phyloP scores from a whole-genome alignment of 352 stramenopile genomes.

The Bremia lactucae region DNA sequence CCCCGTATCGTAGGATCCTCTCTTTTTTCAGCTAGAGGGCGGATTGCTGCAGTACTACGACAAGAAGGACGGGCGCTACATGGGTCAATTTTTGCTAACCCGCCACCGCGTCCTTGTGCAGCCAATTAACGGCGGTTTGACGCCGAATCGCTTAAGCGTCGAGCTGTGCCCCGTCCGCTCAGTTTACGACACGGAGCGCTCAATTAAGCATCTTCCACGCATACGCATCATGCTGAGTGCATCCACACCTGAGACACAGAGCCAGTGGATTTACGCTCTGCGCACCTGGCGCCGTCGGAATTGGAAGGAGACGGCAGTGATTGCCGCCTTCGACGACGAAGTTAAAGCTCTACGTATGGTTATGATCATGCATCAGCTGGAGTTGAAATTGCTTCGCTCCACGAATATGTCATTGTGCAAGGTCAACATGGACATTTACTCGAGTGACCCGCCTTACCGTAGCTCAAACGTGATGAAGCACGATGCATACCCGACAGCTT shows the following conservation, averaged over 20 bases:
- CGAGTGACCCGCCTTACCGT: conserved; percentile 6
- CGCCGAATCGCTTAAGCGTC: conserved; percentile 58
- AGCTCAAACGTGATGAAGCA: conserved; percentile 8
- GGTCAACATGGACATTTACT: conserved; percentile 10
- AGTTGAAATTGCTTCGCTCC: conserved; percentile 47
- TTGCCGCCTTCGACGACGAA: conserved; percentile 55
- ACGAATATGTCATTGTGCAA: conserved; percentile 42
- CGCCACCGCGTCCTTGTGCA: conserved; percentile 51
- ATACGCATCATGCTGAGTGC: conserved; percentile 46
- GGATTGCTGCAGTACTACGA: conserved; percentile 67
- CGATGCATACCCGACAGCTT: conserved; percentile 7
- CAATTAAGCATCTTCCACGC: conserved; percentile 50
- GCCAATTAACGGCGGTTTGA: conserved; percentile 27
- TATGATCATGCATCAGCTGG: conserved; percentile 57
- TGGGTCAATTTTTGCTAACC: conserved; percentile 65
- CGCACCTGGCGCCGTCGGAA: conserved; percentile 69
- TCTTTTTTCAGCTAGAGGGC: conserved; percentile 68
- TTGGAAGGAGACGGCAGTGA: conserved; percentile 58
- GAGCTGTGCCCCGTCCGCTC: conserved; percentile 67
- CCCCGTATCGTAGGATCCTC: conserved; percentile 33
- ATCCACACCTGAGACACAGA: conserved; percentile 30
- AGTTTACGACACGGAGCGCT: conserved; percentile 62
- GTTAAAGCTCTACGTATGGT: conserved; percentile 47
- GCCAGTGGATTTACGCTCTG: conserved; percentile 56
- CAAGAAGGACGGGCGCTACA: conserved; percentile 56